A percentile compares a stretch with the other conserved stretches of the same genome.
These are phyloP conservation scores for Leishmania braziliensis DNA, from an alignment of 208 protist genomes.

Conservation along the genomic window DNA sequence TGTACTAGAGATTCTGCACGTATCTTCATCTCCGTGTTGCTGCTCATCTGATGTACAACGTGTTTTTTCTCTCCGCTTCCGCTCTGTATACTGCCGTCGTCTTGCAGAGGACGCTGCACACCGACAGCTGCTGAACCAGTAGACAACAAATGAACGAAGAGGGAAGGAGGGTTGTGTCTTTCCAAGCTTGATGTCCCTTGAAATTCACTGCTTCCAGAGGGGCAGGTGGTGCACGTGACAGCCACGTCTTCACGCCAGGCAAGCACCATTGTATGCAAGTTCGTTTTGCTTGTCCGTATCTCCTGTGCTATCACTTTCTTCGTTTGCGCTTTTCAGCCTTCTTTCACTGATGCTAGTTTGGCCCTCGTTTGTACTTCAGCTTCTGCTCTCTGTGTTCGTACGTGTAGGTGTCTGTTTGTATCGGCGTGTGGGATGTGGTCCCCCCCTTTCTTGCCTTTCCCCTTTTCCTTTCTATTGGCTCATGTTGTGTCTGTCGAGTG, in stretches of 20 bases:
- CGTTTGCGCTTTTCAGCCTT: neutral
- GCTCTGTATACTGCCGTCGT: neutral
- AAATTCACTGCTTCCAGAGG: neutral
- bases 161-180: neutral
- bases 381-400: neutral
- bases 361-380: neutral
- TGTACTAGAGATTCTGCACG: neutral
- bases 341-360: neutral
- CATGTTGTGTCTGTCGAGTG: neutral
- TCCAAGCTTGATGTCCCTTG: neutral
- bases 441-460: neutral
- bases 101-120: neutral
- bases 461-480: neutral
- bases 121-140: neutral
- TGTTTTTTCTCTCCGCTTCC: conserved; percentile 6
- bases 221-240: neutral
- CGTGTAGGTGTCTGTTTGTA: neutral
- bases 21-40: neutral
- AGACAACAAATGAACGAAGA: neutral
- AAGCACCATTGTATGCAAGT: neutral
- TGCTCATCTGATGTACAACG: neutral
- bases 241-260: neutral
- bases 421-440: neutral
- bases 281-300: neutral
- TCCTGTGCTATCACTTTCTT: neutral